These are phyloP conservation scores for Marasmius fiardii DNA, from an alignment of 1,284 basidiomycete genomes.

Conservation along the genomic window DNA sequence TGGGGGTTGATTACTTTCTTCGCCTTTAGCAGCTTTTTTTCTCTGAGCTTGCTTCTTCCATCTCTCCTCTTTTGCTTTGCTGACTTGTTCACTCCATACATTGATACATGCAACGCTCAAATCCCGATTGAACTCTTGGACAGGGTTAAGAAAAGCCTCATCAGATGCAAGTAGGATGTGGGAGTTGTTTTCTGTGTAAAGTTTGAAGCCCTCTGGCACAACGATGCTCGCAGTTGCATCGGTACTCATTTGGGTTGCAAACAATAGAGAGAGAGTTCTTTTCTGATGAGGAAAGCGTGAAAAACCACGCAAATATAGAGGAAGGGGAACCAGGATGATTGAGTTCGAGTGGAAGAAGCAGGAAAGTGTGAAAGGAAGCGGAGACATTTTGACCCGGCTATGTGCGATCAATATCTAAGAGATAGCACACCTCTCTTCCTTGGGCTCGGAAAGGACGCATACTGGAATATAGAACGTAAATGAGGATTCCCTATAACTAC, in stretches of 20 bases:
- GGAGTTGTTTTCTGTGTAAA: conserved; percentile 85
- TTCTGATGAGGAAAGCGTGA: not conserved
- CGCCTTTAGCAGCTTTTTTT: conserved; percentile 27
- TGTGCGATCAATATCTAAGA: no score
- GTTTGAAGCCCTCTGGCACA: conserved; percentile 72
- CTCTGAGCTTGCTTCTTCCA: conserved; percentile 47
- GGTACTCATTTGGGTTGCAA: not conserved
- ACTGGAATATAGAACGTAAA: no score
- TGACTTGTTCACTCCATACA: conserved; percentile 77
- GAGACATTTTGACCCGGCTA: no score
- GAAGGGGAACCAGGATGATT: no score
- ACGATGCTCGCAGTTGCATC: conserved; percentile 18
- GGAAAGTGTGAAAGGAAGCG: no score
- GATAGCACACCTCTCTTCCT: no score
- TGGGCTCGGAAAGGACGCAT: no score
- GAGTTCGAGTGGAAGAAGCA: no score
- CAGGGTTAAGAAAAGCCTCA: conserved; percentile 93
- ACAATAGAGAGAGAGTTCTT: not conserved
- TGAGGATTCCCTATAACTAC: no score
- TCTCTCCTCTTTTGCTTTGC: conserved; percentile 62
- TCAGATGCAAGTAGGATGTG: conserved; percentile 80
- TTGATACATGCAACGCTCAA: conserved; percentile 87
- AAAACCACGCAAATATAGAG: no score
- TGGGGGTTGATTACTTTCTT: conserved; percentile 6
- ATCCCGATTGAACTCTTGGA: conserved; percentile 98